phyloP scores from a whole-genome alignment of 345 rosid species.

The Ricinus communis region DNA sequence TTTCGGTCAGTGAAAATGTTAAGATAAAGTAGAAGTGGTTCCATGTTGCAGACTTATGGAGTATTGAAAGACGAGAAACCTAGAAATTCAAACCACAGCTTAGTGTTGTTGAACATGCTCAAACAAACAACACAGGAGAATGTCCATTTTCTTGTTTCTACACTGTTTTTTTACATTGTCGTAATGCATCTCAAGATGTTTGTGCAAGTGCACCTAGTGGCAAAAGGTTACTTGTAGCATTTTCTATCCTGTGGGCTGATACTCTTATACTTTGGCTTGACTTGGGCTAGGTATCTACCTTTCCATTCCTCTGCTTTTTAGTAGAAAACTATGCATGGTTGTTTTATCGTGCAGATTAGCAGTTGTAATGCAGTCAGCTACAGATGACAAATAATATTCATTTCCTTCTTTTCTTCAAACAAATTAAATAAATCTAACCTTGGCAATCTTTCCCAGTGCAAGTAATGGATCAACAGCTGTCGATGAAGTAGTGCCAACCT shows the following conservation, averaged over 20 bases:
- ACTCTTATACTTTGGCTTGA: neutral
- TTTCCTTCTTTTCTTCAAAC: conserved; percentile 1
- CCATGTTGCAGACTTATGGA: no score
- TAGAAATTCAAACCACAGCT: neutral
- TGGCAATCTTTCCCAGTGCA: conserved; percentile 61
- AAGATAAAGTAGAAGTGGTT: neutral
- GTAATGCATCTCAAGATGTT: neutral
- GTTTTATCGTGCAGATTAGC: neutral
- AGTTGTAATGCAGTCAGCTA: neutral
- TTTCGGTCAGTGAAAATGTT: neutral
- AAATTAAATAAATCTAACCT: conserved; percentile 36
- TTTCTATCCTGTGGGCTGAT: neutral
- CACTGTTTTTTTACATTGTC: neutral
- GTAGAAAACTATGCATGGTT: neutral
- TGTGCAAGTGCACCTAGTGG: neutral
- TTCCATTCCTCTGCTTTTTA: neutral
- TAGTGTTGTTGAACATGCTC: neutral
- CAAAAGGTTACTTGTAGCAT: neutral
- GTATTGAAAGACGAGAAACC: neutral
- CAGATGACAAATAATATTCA: neutral
- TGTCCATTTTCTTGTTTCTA: neutral
- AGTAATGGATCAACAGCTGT: conserved; percentile 78
- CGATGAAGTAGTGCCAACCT: conserved; percentile 93
- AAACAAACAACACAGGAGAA: neutral
- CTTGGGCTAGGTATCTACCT: neutral